phyloP scores from a whole-genome alignment of 2,329 filamentous ascomycete genomes.

The Pleomassaria siparia region DNA sequence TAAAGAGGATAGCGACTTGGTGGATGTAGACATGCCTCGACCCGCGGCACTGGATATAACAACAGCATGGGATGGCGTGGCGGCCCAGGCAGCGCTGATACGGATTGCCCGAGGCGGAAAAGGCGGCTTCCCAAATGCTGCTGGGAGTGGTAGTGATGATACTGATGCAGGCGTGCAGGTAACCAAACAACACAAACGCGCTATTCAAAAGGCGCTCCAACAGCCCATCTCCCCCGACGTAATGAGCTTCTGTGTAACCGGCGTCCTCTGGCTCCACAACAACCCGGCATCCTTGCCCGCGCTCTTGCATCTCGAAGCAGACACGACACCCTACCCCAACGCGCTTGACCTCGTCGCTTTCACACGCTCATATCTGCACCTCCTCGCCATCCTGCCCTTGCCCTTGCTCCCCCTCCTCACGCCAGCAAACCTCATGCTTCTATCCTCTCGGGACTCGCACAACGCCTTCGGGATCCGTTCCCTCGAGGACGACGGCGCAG shows the following conservation, averaged over 20 bases:
- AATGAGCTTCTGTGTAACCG: constrained; percentile 47
- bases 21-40: constrained; percentile 29
- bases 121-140: constrained; percentile 2
- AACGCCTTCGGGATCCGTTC: constrained; percentile 52
- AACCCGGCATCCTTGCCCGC: constrained; percentile 32
- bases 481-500: constrained; percentile 48
- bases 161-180: constrained; percentile 11
- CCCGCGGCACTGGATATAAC: constrained; percentile 31
- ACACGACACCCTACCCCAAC: constrained; percentile 46
- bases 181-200: constrained; percentile 37
- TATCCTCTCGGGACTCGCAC: constrained; percentile 47
- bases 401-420: constrained; percentile 39
- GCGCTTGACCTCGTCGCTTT: constrained; percentile 43
- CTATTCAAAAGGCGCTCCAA: constrained; percentile 32
- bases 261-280: constrained; percentile 36
- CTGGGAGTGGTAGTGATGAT: background rate
- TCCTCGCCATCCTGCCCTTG: constrained; percentile 44
- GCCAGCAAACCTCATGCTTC: constrained; percentile 32
- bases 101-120: constrained; percentile 24
- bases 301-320: constrained; percentile 43
- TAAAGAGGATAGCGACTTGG: constrained; percentile 39
- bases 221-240: constrained; percentile 39
- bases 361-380: constrained; percentile 46
- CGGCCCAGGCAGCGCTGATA: constrained; percentile 29
- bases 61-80: constrained; percentile 28